Evolutionary conservation across 2,329 filamentous ascomycete species (phyloP), one percentile per base, ranked within the genome.

Genomic region (Monascus ruber): DNA sequence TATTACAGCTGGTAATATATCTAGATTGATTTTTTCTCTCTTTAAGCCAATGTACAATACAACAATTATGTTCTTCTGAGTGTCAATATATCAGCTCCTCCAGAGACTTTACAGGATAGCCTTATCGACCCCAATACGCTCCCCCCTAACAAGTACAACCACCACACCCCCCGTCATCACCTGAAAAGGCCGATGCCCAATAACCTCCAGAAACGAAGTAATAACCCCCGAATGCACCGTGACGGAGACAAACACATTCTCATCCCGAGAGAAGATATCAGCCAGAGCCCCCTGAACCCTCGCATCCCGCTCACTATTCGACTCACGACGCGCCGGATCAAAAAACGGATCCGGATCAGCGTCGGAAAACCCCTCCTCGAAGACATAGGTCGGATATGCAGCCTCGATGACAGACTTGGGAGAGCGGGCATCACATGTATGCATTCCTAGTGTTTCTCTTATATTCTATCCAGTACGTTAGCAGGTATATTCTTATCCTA

Each of bases 1-100:
- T 93, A 91, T 62, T 93, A 93, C 64, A 78, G 83, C 44, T 98
- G 89, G 89, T 96, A 81, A 58, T 29, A 29, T 29, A 29, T 29
- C 6, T 24, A 26, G 17, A n/a, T 35, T 35, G 24, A 8, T 11
- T 24, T 32, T 35, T 37, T 25, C 42, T 38, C 43, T 27, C 39
- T 36, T 36, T 40, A 6, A 42, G 17, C 17, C 17, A 17, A 17
- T 17, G 17, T 17, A 17, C 17, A 17, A 17, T 17, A 17, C 3
- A 17, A 17, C 17, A 17, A 17, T 17, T 17, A 17, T 17, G 17
- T 17, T 17, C 17, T 17, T 17, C 17, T 17, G 17, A 17, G 17
- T 17, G 17, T 17, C 17, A 17, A 17, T 17, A 17, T 17, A 17
- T 17, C 17, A 17, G 17, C 3, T 17, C 17, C 41, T 29, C n/a